A percentile compares a stretch with the other conserved stretches of the same genome.
These are phyloP conservation scores for Pyrus communis DNA, from an alignment of 306 rosid species.

Conservation along the genomic window DNA sequence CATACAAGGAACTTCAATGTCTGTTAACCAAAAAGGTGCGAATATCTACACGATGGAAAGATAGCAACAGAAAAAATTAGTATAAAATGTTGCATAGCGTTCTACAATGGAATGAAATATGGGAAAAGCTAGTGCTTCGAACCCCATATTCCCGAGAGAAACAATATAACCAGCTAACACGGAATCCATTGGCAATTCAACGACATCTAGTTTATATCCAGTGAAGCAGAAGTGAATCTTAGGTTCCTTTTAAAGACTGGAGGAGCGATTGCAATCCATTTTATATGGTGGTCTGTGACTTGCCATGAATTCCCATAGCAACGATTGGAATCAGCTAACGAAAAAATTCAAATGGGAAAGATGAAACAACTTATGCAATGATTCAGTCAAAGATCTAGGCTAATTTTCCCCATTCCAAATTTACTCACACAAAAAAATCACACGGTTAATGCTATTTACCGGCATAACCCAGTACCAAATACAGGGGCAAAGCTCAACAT, in stretches of 20 bases:
- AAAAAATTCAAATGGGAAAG: too few relatives aligned
- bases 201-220: neutral
- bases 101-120: neutral
- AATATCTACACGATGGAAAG: too few relatives aligned
- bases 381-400: neutral
- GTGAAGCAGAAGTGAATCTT: neutral
- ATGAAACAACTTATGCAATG: neutral
- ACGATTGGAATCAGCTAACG: too few relatives aligned
- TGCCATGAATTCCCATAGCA: too few relatives aligned
- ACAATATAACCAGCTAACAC: neutral
- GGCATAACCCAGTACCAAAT: neutral
- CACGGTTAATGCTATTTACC: neutral
- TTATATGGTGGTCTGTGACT: too few relatives aligned
- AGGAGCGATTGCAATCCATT: neutral
- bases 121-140: neutral
- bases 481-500: neutral
- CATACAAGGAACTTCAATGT: neutral
- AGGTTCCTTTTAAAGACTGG: neutral
- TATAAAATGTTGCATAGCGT: neutral
- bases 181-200: neutral
- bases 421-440: neutral
- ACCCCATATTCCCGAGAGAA: neutral
- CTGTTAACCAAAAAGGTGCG: neutral
- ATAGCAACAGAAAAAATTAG: too few relatives aligned
- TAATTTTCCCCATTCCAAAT: neutral